A percentile compares a stretch with the other conserved stretches of the same genome.
Evolutionary conservation across 306 rosid genomes (phyloP).

Genomic region (Casuarina equisetifolia): DNA sequence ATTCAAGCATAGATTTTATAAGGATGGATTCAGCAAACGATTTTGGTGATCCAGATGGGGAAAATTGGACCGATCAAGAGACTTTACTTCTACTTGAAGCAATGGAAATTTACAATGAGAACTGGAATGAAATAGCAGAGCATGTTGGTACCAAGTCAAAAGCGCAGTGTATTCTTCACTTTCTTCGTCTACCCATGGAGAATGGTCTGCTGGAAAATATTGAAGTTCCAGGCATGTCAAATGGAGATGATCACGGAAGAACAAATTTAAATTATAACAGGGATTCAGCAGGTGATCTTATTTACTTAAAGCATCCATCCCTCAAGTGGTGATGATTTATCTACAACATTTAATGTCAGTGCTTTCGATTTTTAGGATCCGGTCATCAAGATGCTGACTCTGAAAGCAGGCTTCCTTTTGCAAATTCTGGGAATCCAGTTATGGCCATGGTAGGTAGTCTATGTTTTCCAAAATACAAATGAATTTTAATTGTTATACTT

Average conservation of each 20-base stretch:
- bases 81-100: constrained; percentile 90
- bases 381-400: constrained; percentile 52
- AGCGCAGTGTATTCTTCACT: constrained; percentile 97
- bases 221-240: constrained; percentile 65
- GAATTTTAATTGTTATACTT: background rate
- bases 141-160: constrained; percentile 94
- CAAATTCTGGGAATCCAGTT: constrained; percentile 95
- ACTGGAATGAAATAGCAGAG: constrained; percentile 95
- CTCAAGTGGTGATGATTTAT: constrained; percentile 20
- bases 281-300: constrained; percentile 65
- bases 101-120: constrained; percentile 83
- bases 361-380: constrained; percentile 44
- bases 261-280: constrained; percentile 54
- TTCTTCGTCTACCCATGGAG: constrained; percentile 93
- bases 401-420: constrained; percentile 76
- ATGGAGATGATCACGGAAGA: constrained; percentile 52
- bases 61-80: constrained; percentile 97
- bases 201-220: constrained; percentile 88
- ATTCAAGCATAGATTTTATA: constrained; percentile 81
- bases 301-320: constrained; percentile 25
- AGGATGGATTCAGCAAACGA: constrained; percentile 67
- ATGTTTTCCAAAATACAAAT: constrained; percentile 13
- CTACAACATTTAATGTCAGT: constrained; percentile 33
- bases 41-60: constrained; percentile 80
- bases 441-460: constrained; percentile 84